A percentile compares a stretch with the other conserved stretches of the same genome.
Evolutionary conservation across 2,329 filamentous ascomycete genomes (phyloP).

Genomic region (Aspergillus eucalypticola): DNA sequence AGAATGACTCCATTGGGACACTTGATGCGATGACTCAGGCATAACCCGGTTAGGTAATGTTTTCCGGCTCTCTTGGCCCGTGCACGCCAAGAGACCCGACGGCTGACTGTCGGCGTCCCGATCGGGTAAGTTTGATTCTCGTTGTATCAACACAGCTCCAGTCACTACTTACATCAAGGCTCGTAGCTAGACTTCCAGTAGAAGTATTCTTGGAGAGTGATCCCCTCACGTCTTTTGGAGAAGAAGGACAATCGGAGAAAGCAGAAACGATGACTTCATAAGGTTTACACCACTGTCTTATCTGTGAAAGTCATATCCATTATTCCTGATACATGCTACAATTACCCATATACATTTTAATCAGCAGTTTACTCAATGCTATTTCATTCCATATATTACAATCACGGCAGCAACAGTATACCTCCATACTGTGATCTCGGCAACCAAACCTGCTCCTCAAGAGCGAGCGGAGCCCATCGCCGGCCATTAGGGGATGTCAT

Average conservation of each 20-base stretch:
- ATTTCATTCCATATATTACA: not conserved
- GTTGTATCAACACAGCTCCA: not conserved
- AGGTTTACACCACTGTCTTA: no score
- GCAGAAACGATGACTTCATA: no score
- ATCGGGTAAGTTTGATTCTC: not conserved
- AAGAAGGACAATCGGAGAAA: no score
- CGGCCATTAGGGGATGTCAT: conserved; percentile 19
- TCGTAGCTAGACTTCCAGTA: not conserved
- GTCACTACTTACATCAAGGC: not conserved
- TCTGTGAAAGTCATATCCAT: no score
- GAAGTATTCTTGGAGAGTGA: no score
- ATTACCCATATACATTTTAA: not conserved
- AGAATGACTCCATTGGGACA: not conserved
- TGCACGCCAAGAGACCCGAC: conserved; percentile 12
- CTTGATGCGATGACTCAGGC: not conserved
- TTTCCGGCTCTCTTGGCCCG: conserved; percentile 16
- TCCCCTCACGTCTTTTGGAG: no score
- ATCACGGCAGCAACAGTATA: not conserved
- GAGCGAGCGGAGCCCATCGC: not conserved
- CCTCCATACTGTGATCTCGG: not conserved
- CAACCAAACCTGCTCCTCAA: not conserved
- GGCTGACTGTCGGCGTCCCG: not conserved
- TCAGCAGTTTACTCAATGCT: not conserved
- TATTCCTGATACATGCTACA: no score
- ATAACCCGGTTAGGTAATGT: conserved; percentile 19